Evolutionary conservation across 208 protist genomes (phyloP), one percentile per base, ranked within the genome.

Genomic region (Phytomonas sp.): DNA sequence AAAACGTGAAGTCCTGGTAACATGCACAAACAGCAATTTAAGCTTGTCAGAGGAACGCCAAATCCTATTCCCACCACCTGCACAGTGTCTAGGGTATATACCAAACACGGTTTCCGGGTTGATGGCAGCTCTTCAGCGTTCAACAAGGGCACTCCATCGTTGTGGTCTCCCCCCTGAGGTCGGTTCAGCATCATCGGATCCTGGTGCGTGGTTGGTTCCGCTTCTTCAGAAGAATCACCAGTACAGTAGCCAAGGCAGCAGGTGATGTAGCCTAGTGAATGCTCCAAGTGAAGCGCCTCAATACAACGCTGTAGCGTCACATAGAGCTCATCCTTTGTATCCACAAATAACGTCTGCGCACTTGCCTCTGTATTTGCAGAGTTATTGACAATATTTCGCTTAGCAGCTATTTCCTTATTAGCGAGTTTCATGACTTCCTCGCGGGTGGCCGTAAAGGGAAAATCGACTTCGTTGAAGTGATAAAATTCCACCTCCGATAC

Each of bases 261-360:
- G n/a, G 69, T 73, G 61, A 89, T 73, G 69, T 85, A 87, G 3
- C 86, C 86, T 10, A 92, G 67, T 0, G 86, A 92, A 74, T 92
- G 73, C 52, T 80, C 68, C 71, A 92, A 61, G 30, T 80, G 77
- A 56, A 89, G 72, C 12, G 81, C 78, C n/a, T 60, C 61, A 34
- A 81, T 77, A 34, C 76, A 74, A 34, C 63, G 26, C 29, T 63
- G 32, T 45, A 83, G 62, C 31, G 72, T 45, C 29, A 32, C 8
- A 63, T 67, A 75, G 45, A 74, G 32, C 34, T 32, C 30, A 14
- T 69, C 26, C 29, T n/a, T 68, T 4, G 37, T 7, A 40, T 80
- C 76, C 26, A 67, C 37, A 49, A 80, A 64, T 31, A 52, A 34
- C 2, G 73, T 61, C 0, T 60, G 11, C 30, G 72, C 23, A 49